phyloP scores from a whole-genome alignment of 495 filamentous ascomycete genomes.

The Chaetomium fimeti region DNA sequence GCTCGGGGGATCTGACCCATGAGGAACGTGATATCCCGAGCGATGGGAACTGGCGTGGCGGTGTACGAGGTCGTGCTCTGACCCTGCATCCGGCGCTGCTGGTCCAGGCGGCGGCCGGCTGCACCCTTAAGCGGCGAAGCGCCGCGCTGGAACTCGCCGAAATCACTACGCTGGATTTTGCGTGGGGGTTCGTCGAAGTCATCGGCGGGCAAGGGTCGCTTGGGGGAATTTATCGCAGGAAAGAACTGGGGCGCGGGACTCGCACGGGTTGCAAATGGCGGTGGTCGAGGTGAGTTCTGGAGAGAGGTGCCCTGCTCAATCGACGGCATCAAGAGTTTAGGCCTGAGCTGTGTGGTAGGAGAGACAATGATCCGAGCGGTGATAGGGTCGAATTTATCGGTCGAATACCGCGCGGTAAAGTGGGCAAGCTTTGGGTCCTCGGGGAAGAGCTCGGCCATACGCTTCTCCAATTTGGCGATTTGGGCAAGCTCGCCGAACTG shows the following conservation, averaged over 20 bases:
- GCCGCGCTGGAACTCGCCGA: conserved; percentile 54
- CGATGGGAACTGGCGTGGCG: conserved; percentile 52
- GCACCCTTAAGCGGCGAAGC: conserved; percentile 86
- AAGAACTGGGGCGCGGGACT: conserved; percentile 53
- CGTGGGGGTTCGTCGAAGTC: conserved; percentile 80
- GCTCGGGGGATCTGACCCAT: conserved; percentile 78
- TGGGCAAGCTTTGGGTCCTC: conserved; percentile 73
- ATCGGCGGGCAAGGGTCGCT: conserved; percentile 66
- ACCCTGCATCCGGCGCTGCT: conserved; percentile 61
- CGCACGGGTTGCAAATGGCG: conserved; percentile 32
- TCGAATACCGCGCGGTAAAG: conserved; percentile 74
- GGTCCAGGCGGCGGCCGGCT: conserved; percentile 77
- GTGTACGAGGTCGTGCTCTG: conserved; percentile 43
- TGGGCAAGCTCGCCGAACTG: conserved; percentile 87
- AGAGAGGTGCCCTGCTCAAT: conserved; percentile 51
- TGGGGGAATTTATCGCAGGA: conserved; percentile 66
- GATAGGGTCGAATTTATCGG: conserved; percentile 60
- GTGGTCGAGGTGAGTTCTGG: conserved; percentile 53
- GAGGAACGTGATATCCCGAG: conserved; percentile 77
- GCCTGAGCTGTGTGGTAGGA: conserved; percentile 67
- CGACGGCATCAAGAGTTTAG: conserved; percentile 54
- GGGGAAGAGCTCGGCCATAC: conserved; percentile 89
- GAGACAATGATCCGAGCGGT: conserved; percentile 79
- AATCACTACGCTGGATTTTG: conserved; percentile 52
- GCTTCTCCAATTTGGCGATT: conserved; percentile 82